These are phyloP conservation scores for Arthroderma sp. DNA, from an alignment of 2,329 filamentous ascomycete genomes.

Conservation along the genomic window DNA sequence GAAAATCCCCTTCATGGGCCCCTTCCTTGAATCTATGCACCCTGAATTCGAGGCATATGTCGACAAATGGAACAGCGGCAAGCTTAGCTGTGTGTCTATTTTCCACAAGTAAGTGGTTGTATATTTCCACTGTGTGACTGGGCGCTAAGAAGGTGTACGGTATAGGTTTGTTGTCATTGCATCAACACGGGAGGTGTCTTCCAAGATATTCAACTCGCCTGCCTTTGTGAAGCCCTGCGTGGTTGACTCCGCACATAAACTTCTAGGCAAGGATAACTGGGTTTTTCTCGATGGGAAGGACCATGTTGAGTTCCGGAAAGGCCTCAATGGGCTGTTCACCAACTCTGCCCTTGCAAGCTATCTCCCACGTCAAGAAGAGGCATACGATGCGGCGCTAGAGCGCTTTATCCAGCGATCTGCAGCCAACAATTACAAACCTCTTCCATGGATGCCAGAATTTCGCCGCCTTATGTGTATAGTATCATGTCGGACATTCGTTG, in stretches of 20 bases:
- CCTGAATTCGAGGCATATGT: slow-evolving; percentile 85
- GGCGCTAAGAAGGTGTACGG: not conserved
- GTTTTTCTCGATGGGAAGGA: slow-evolving; percentile 91
- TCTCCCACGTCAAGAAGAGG: slow-evolving; percentile 80
- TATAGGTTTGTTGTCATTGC: slow-evolving; percentile 88
- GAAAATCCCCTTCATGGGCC: slow-evolving; percentile 78
- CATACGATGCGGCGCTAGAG: slow-evolving; percentile 77
- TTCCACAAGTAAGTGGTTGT: slow-evolving; percentile 73
- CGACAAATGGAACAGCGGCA: slow-evolving; percentile 79
- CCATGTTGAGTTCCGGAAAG: slow-evolving; percentile 93
- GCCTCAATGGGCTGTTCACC: slow-evolving; percentile 85
- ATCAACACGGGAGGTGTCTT: slow-evolving; percentile 86
- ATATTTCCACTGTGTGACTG: not conserved
- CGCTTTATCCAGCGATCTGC: slow-evolving; percentile 63
- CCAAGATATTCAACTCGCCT: slow-evolving; percentile 93
- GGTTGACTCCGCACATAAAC: slow-evolving; percentile 83
- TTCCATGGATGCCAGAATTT: slow-evolving; percentile 81
- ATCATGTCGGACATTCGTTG: slow-evolving; percentile 88
- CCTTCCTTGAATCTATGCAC: slow-evolving; percentile 80
- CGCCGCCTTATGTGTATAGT: slow-evolving; percentile 89
- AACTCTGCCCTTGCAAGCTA: slow-evolving; percentile 76
- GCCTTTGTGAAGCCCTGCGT: slow-evolving; percentile 85
- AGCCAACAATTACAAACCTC: slow-evolving; percentile 55
- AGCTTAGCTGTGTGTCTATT: slow-evolving; percentile 89
- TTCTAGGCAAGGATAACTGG: slow-evolving; percentile 84